Percentiles rank a stretch among this genome's conserved stretches.
Conservation (phyloP, 2,329 filamentous ascomycete species). For the Myriosclerotinia duriaeana region DNA sequence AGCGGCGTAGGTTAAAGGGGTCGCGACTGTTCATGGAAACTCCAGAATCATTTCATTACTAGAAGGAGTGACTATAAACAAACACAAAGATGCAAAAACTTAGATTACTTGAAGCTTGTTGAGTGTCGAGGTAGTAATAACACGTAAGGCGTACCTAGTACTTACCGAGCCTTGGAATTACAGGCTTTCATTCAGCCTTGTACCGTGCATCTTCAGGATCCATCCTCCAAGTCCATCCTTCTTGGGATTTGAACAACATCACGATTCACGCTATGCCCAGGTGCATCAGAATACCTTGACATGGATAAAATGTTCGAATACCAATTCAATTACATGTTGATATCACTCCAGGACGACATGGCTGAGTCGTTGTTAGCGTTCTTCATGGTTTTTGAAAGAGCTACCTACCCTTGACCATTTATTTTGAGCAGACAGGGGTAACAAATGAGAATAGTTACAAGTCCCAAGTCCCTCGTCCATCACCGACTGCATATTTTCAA, state of each 20-base stretch:
- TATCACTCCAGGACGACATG: too few species aligned
- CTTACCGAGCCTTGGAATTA: slow-evolving; percentile 21
- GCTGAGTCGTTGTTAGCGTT: background rate
- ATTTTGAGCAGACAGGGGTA: background rate
- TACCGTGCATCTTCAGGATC: background rate
- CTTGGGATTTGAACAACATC: background rate
- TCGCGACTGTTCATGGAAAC: slow-evolving; percentile 43
- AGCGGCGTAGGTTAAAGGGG: slow-evolving; percentile 42
- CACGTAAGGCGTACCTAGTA: slow-evolving; percentile 16
- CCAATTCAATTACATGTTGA: background rate
- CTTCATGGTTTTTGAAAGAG: background rate
- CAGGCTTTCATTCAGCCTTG: slow-evolving; percentile 7
- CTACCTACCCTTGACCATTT: slow-evolving; percentile 1
- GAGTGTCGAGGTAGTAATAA: slow-evolving; percentile 3
- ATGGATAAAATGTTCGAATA: background rate
- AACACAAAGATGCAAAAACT: slow-evolving; percentile 2
- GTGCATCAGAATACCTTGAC: background rate
- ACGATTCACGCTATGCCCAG: background rate
- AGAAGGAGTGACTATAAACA: slow-evolving; percentile 30
- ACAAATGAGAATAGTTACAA: background rate
- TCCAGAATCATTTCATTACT: slow-evolving; percentile 33
- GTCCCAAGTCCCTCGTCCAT: background rate
- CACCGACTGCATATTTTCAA: background rate
- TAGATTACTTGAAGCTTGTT: slow-evolving; percentile 5
- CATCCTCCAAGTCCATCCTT: background rate